Base-by-base conservation (phyloP, 2,329 filamentous ascomycete species). In the Aspergillus texensis region DNA sequence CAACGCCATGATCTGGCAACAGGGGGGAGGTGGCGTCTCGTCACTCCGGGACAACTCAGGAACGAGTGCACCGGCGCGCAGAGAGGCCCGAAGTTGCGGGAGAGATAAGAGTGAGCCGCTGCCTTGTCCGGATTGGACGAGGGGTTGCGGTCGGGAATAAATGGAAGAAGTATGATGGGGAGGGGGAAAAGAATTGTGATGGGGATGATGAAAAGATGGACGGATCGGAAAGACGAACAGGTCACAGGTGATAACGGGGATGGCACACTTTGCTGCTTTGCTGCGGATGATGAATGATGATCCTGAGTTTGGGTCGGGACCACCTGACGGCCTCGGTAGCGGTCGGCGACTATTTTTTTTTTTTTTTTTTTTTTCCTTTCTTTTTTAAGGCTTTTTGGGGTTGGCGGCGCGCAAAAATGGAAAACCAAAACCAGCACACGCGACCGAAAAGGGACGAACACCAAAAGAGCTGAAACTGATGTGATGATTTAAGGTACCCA, bases 1-100 rank as follows among this genome's bases (percentile, higher is more conserved):
- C 77, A 80, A 76, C 73, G 81, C 80, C 81, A 82, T 84, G 72
- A 69, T 79, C 75, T 67, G 76, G 73, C 60, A 68, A 69, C 66
- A 67, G 68, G 68, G 69, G 39, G 69, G 67, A 71, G 71, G 69
- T 69, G 71, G 71, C 72, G 74, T 71, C 74, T 76, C 75, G 75
- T 76, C 74, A 78, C 73, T 76, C 74, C 74, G 68, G 74, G 71
- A 71, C 70, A 72, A 68, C 74, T 75, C 75, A 72, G 70, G 70
- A 67, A 71, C 71, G 72, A 74, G 71, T 69, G 73, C 65, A 71
- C 74, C 73, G 70, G 74, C 64, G 72, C 68, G 72, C 72, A 67
- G 71, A 72, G 71, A 72, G 74, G 70, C 68, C 63, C 66, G 60
- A 62, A 62, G 57, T 65, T 57, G 62, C 54, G 63, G 60, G 62